A percentile compares a stretch with the other conserved stretches of the same genome.
Evolutionary conservation across 1,139 yeast genomes (phyloP).

Genomic region (Pichia inconspicua): DNA sequence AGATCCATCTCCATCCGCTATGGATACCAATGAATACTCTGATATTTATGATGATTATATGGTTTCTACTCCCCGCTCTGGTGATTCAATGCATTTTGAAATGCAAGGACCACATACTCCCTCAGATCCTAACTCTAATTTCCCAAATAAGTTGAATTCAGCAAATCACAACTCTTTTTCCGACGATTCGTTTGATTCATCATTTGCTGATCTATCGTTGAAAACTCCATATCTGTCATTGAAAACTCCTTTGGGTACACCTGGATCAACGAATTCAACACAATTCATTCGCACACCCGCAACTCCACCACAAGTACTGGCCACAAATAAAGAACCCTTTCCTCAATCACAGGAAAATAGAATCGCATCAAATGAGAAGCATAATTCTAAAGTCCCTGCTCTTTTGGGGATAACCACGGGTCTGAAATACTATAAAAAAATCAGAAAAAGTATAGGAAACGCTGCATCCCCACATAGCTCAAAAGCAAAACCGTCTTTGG

Average conservation of each 20-base stretch:
- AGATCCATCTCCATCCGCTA: conserved; percentile 9
- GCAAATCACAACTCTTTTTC: conserved; percentile 2
- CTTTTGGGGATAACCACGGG: neutral
- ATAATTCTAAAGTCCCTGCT: neutral
- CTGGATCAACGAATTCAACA: neutral
- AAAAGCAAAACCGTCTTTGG: neutral
- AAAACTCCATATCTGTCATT: conserved; percentile 7
- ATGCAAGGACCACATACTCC: conserved; percentile 10
- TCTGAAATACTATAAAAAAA: neutral
- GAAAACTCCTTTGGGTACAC: conserved; percentile 3
- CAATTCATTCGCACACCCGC: neutral
- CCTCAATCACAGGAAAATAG: neutral
- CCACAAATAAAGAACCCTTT: neutral
- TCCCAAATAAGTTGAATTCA: conserved; percentile 2
- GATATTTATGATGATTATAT: conserved; percentile 18
- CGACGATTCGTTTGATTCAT: conserved; percentile 12
- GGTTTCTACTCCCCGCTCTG: conserved; percentile 9
- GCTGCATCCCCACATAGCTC: neutral
- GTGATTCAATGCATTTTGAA: conserved; percentile 9
- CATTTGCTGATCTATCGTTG: conserved; percentile 7
- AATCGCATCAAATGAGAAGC: neutral
- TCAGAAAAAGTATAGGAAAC: neutral
- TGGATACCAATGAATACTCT: conserved; percentile 13
- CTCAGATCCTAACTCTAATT: neutral
- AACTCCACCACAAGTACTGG: neutral